Evolutionary conservation across 2,329 filamentous ascomycete species (phyloP).

Genomic region (Pseudogymnoascus sp.): DNA sequence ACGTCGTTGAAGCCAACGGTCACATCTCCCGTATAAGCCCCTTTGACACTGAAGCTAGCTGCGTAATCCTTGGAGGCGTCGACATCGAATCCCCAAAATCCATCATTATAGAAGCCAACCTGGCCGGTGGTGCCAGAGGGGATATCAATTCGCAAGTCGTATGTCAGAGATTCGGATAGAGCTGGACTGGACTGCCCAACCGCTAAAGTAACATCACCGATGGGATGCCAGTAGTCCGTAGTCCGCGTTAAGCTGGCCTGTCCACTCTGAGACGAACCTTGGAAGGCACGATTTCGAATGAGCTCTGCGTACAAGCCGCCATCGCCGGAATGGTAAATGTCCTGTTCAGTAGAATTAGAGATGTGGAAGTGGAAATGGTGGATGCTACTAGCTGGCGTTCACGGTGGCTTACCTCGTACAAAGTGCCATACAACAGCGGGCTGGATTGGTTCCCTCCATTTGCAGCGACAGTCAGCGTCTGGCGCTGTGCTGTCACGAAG

Average conservation of each 20-base stretch:
- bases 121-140: constrained; percentile 16
- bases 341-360: background rate
- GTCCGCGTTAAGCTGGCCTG: constrained; percentile 40
- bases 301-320: constrained; percentile 66
- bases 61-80: constrained; percentile 14
- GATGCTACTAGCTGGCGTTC: background rate
- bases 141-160: constrained; percentile 10
- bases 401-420: constrained; percentile 15
- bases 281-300: constrained; percentile 61
- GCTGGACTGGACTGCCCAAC: constrained; percentile 14
- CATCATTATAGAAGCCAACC: constrained; percentile 26
- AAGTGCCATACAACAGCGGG: constrained; percentile 16
- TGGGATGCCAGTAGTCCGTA: constrained; percentile 39
- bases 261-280: constrained; percentile 30
- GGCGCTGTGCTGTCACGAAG: background rate
- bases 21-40: constrained; percentile 13
- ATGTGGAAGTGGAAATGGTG: background rate
- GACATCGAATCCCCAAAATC: constrained; percentile 27
- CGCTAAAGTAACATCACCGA: constrained; percentile 23
- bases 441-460: constrained; percentile 17
- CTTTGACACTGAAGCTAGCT: constrained; percentile 16
- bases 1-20: background rate
- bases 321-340: constrained; percentile 38
- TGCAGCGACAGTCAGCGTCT: constrained; percentile 13
- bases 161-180: background rate